Base-by-base conservation (phyloP, 345 rosid species). In the Hibiscus syriacus region DNA sequence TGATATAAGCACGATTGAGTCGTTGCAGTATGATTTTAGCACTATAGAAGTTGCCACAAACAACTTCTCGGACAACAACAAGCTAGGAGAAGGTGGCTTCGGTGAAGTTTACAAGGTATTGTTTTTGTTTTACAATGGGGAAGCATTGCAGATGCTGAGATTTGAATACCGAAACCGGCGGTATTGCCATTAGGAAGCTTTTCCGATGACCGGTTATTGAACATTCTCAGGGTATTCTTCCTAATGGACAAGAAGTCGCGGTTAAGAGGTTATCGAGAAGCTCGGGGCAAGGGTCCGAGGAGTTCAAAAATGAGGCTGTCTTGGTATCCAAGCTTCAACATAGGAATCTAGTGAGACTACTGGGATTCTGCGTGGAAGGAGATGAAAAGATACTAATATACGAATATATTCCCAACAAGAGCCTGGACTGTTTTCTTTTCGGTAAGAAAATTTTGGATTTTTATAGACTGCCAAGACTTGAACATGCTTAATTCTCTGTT, bases 251-350 rank as follows among this genome's bases (percentile, higher is more conserved):
- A 73, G 74, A 72, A 70, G 69, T 82, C 0, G 85, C 85, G 0
- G 70, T 82, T 3, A 82, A 82, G 64, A 82, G 86, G 23, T 57
- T 82, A 30, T 82, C 81, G 6, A 64, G 56, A 27, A 54, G 72
- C 22, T 79, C 85, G 1, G 70, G 58, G n/a, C 81, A 46, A 46
- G 52, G 75, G 34, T 2, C 27, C 11, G 27, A 22, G 27, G 55
- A 52, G 23, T 52, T 52, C 22, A 20, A 20, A 20, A 52, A 52
- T 22, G 27, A 52, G 55, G 55, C 55, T 52, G 27, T 52, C 8
- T 22, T 20, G 55, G 55, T 52, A 0, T 27, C 55, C 55, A 52
- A 52, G 27, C 55, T 52, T 52, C 55, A 22, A 52, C 55, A 52
- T 10, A 52, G 55, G 22, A 52, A 52, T 52, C 55, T 52, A 9